These are phyloP conservation scores for Vanderwaltozyma polyspora DNA, from an alignment of 805 yeast genomes.

Conservation along the genomic window DNA sequence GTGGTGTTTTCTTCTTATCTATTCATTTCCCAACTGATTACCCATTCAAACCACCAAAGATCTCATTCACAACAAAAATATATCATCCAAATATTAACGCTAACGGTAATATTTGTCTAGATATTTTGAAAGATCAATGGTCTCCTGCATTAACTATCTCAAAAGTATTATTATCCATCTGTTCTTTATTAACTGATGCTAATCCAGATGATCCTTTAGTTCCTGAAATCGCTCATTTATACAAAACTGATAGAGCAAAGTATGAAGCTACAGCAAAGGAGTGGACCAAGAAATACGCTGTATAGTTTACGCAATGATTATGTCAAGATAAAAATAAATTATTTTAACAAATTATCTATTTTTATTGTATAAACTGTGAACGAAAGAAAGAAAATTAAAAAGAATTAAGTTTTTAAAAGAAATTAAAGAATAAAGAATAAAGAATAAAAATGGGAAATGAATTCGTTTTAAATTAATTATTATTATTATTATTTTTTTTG, in stretches of 20 bases:
- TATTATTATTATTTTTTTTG: too few species aligned
- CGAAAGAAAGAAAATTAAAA: too few species aligned
- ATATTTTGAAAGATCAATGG: slow-evolving; percentile 96
- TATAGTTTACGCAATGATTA: slow-evolving; percentile 37
- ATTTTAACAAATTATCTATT: too few species aligned
- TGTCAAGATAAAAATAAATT: too few species aligned
- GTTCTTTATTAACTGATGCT: slow-evolving; percentile 93
- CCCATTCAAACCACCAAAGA: slow-evolving; percentile 97
- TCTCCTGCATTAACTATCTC: slow-evolving; percentile 96
- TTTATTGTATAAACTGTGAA: too few species aligned
- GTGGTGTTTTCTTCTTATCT: slow-evolving; percentile 91
- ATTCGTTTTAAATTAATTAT: too few species aligned
- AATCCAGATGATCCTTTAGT: slow-evolving; percentile 98
- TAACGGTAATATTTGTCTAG: slow-evolving; percentile 92
- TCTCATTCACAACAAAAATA: slow-evolving; percentile 84
- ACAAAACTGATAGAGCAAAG: slow-evolving; percentile 85
- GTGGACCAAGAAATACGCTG: slow-evolving; percentile 98
- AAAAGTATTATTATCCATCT: slow-evolving; percentile 85
- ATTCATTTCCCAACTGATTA: slow-evolving; percentile 98
- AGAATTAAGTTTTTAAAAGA: too few species aligned
- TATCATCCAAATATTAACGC: slow-evolving; percentile 96
- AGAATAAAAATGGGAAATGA: too few species aligned
- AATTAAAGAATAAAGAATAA: too few species aligned
- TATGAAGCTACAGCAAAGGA: slow-evolving; percentile 96
- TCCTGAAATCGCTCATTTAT: slow-evolving; percentile 94